Base-by-base conservation (phyloP, 176 grass and related monocot species). In the Saccharum spontaneum region DNA sequence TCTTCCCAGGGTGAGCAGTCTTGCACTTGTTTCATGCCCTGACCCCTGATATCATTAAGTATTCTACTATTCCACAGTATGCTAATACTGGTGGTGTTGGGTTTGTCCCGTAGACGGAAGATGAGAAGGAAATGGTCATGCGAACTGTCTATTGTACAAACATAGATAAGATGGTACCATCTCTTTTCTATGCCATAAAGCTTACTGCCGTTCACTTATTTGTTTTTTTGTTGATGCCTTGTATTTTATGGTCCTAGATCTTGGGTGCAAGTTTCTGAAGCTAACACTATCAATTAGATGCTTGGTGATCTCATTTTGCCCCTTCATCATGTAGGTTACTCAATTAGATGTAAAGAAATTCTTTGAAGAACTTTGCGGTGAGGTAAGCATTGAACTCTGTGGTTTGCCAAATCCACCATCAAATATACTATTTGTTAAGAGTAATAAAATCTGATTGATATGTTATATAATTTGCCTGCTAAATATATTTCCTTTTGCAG, bases 71-170 rank as follows among this genome's bases (percentile, higher is more conserved):
- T 80, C 33, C 37, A 79, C 31, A 61, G 46, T 84, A 34, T 73
- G 80, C 49, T 87, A 45, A 88, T 72, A 73, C 65, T 83, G 28
- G 2, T 83, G 74, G 15, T 73, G 39, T 83, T 86, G 44, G 80
- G 66, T 66, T 52, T 72, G 49, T 10, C 36, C 18, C 41, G 62
- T 88, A 98, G 95, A 86, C 95, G 16, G 91, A 95, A 49, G 83
- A 98, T 71, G 95, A 98, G 78, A 95, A 92, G 89, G 93, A 95
- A 89, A 95, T 98, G 95, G 95, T 95, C 69, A 90, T 98, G 39
- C 77, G 95, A 44, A 98, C 95, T 43, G 91, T 95, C 70, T 98
- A 98, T 77, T 98, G 95, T 94, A 95, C 95, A 93, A 98, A 98
- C 78, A 98, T 98, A 91, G 93, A 98, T 95, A 98, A 95, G 67